Evolutionary conservation across 2,329 filamentous ascomycete genomes (phyloP).

Genomic region (Penicillium sp.): DNA sequence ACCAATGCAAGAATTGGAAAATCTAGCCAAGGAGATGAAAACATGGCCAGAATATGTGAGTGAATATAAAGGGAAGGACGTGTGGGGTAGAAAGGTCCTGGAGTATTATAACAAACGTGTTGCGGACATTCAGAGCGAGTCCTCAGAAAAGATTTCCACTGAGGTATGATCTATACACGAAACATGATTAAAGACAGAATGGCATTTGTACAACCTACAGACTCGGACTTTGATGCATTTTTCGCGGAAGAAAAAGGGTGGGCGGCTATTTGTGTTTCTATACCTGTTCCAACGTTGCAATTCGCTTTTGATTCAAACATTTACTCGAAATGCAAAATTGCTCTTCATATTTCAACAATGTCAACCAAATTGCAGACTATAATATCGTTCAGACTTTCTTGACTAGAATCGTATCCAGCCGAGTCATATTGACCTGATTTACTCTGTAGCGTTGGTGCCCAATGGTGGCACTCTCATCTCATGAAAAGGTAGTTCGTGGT

Average conservation of each 20-base stretch:
- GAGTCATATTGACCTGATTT: too few species aligned
- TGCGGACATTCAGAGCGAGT: conserved; percentile 4
- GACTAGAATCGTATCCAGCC: too few species aligned
- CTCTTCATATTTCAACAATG: too few species aligned
- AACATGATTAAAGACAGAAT: background rate
- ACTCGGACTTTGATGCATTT: conserved; percentile 2
- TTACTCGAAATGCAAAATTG: background rate
- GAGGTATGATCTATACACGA: conserved; percentile 3
- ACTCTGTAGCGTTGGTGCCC: background rate
- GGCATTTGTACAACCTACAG: background rate
- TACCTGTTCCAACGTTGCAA: background rate
- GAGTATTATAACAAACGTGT: conserved; percentile 36
- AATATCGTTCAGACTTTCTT: too few species aligned
- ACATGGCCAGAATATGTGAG: conserved; percentile 49
- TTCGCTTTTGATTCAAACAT: background rate
- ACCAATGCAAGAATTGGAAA: conserved; percentile 41
- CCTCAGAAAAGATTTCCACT: conserved; percentile 8
- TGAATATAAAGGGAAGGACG: conserved; percentile 46
- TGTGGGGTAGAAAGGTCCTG: conserved; percentile 44
- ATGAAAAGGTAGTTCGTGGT: background rate
- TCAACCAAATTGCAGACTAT: too few species aligned
- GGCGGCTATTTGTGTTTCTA: background rate
- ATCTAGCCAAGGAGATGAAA: conserved; percentile 45
- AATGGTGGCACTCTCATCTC: background rate
- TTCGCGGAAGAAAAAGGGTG: conserved; percentile 1